Base-by-base conservation (phyloP, 805 yeast species). In the Candida taoyuanica region DNA sequence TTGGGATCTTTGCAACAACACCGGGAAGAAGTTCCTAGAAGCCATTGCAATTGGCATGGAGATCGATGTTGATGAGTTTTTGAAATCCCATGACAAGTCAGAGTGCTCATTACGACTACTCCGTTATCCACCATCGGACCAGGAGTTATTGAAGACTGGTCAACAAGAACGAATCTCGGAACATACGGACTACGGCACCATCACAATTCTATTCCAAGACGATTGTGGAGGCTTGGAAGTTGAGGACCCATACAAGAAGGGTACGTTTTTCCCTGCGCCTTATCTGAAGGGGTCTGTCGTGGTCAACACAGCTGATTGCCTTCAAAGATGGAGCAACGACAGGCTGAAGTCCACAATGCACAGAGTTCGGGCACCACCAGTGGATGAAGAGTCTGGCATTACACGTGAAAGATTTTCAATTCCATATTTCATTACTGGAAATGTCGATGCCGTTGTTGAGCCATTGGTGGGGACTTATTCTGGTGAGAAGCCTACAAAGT, bases 401-500 rank as follows among this genome's bases (percentile, higher is more conserved):
- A 23, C 46, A 3, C 46, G 33, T 32, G 48, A 34, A 6, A 32
- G 40, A 24, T 37, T 31, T 19, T 32, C 40, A 6, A 23, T 37
- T 15, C 40, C 40, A 7, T 37, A 31, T 17, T 37, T 37, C 24
- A 26, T 37, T 7, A 23, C 40, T 7, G 36, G 35, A 3, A 33
- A 37, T 12, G 12, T 15, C 7, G 37, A 33, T 25, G 37, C 27
- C 13, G 30, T 43, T 5, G 46, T 53, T 25, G 56, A 51, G 17
- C 42, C 43, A 27, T 28, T 50, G 12, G 47, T 47, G 19, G 54
- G 54, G 1, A 51, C 53, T 1, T 48, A 26, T 26, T 37, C 45
- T 12, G 49, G 43, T 1, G 15, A 17, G 2, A 38, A 42, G 13
- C 58, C 58, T 9, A 51, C 48, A 43, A 55, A 53, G 35, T 55